A percentile compares a stretch with the other conserved stretches of the same genome.
Evolutionary conservation across 2,329 filamentous ascomycete genomes (phyloP).

Genomic region (Diplodia scrobiculata): DNA sequence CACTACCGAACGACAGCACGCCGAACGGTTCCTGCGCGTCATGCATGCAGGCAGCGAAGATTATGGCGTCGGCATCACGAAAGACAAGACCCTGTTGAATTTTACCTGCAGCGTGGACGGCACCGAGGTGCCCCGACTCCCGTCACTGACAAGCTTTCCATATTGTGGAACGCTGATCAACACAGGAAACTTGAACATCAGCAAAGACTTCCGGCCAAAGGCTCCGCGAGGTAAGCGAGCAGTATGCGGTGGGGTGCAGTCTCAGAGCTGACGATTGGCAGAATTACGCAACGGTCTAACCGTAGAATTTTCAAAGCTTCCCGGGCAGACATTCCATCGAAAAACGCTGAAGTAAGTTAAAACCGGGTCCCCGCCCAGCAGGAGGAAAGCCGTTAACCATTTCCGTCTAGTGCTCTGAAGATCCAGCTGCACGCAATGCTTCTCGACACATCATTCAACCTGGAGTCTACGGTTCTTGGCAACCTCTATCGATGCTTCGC

Average conservation of each 20-base stretch:
- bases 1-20: conserved; percentile 68
- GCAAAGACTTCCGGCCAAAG: conserved; percentile 65
- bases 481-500: conserved; percentile 75
- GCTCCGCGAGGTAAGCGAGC: conserved; percentile 51
- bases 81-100: conserved; percentile 79
- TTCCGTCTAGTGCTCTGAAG: conserved; percentile 64
- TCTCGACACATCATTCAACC: conserved; percentile 78
- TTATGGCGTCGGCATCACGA: conserved; percentile 79
- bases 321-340: conserved; percentile 76
- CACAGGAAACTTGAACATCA: conserved; percentile 71
- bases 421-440: conserved; percentile 84
- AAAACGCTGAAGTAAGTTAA: conserved; percentile 68
- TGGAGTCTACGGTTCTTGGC: conserved; percentile 64
- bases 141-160: conserved; percentile 63
- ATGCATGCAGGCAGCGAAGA: conserved; percentile 79
- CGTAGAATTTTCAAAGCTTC: conserved; percentile 70
- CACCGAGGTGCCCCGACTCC: conserved; percentile 31
- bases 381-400: conserved; percentile 31
- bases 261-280: conserved; percentile 34
- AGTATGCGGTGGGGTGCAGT: neutral
- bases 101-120: conserved; percentile 65
- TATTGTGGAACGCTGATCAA: conserved; percentile 86
- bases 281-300: conserved; percentile 72
- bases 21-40: conserved; percentile 69
- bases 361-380: conserved; percentile 4